A percentile compares a stretch with the other conserved stretches of the same genome.
phyloP scores from a whole-genome alignment of 805 yeast genomes.

The Lipomyces anomalus region DNA sequence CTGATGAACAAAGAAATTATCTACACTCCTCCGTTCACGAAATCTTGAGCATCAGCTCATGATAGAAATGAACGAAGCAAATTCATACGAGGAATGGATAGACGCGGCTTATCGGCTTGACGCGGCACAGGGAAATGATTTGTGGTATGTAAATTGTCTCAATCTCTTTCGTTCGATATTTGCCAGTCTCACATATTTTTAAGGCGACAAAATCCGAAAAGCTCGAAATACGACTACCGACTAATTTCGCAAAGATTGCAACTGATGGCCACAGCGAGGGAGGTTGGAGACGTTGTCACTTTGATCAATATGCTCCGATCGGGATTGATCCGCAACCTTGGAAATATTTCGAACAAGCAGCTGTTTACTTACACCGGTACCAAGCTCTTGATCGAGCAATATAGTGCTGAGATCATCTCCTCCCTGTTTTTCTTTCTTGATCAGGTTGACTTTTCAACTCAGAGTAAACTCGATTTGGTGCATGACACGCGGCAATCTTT shows the following conservation, averaged over 20 bases:
- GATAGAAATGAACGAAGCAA: constrained; percentile 46
- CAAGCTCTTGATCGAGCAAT: constrained; percentile 79
- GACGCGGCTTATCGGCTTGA: constrained; percentile 42
- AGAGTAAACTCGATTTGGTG: constrained; percentile 64
- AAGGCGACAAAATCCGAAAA: constrained; percentile 59
- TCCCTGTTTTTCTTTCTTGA: constrained; percentile 53
- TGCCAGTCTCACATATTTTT: constrained; percentile 43
- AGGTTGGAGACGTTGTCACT: constrained; percentile 49
- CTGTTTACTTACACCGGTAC: constrained; percentile 81
- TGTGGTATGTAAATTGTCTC: constrained; percentile 33
- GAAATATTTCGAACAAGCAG: constrained; percentile 75
- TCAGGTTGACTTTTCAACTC: constrained; percentile 36
- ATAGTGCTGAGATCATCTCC: constrained; percentile 66
- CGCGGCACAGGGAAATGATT: constrained; percentile 34
- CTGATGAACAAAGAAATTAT: constrained; percentile 4
- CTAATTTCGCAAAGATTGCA: constrained; percentile 71
- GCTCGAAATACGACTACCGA: constrained; percentile 75
- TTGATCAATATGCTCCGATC: constrained; percentile 68
- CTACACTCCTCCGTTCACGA: constrained; percentile 33
- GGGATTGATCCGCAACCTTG: constrained; percentile 83
- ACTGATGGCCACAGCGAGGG: constrained; percentile 55
- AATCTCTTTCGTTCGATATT: constrained; percentile 36
- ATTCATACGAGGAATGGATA: constrained; percentile 68
- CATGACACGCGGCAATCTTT: constrained; percentile 80
- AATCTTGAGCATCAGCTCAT: constrained; percentile 41